Percentiles rank a stretch among this genome's conserved stretches.
These are phyloP conservation scores for Paramecium pentaurelia DNA, from an alignment of 73 alveolate genomes.

Conservation along the genomic window DNA sequence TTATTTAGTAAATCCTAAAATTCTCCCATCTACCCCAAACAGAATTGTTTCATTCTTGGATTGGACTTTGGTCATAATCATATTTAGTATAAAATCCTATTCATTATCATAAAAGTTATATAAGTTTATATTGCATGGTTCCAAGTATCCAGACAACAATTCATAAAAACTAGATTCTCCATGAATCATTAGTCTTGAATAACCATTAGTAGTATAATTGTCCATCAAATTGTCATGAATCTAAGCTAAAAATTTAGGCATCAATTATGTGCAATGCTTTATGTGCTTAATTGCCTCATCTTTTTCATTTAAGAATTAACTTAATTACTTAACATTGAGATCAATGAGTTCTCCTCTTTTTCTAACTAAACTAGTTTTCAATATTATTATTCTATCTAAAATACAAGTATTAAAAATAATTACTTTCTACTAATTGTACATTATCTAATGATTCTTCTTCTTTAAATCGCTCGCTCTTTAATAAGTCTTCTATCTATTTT, in stretches of 20 bases:
- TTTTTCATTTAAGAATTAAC: neutral
- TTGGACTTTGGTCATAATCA: neutral
- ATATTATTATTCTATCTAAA: neutral
- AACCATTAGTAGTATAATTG: neutral
- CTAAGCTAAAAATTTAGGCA: neutral
- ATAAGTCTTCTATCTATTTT: neutral
- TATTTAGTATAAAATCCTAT: neutral
- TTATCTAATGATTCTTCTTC: neutral
- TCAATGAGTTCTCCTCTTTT: neutral
- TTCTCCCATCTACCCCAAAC: constrained; percentile 9
- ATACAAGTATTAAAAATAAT: neutral
- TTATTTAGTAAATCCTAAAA: constrained; percentile 3
- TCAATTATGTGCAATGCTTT: neutral
- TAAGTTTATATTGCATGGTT: neutral
- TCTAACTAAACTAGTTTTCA: neutral
- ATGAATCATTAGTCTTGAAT: neutral
- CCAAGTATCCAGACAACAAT: neutral
- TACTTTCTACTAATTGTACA: neutral
- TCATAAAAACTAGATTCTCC: neutral
- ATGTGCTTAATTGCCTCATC: neutral
- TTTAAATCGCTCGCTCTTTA: neutral
- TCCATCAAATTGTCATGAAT: constrained; percentile 35
- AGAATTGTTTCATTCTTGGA: neutral
- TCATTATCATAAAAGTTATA: neutral
- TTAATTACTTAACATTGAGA: neutral